A percentile compares a stretch with the other conserved stretches of the same genome.
These are phyloP conservation scores for Lentinula lateritia DNA, from an alignment of 768 basidiomycete species.

Conservation along the genomic window DNA sequence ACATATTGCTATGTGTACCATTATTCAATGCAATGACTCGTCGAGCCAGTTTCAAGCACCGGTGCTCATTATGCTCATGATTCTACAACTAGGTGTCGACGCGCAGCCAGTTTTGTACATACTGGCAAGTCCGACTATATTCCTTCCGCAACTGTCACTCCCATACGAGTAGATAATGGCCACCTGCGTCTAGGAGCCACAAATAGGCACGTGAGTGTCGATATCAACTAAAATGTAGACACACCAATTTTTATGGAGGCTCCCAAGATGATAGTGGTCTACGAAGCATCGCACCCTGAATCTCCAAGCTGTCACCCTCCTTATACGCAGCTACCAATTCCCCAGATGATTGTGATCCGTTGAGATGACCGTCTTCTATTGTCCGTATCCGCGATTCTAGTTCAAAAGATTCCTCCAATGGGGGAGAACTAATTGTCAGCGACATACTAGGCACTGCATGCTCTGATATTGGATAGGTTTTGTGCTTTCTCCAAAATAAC, in stretches of 20 bases:
- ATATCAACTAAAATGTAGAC: too few relatives aligned
- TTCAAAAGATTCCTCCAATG: not conserved
- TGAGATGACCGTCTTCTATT: not conserved
- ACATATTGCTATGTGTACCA: not conserved
- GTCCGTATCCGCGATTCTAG: not conserved
- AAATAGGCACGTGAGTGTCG: too few relatives aligned
- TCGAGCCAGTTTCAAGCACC: too few relatives aligned
- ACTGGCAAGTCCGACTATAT: too few relatives aligned
- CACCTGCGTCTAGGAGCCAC: too few relatives aligned
- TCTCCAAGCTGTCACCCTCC: not conserved
- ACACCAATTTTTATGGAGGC: not conserved
- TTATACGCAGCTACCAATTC: not conserved
- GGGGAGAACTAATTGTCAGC: not conserved
- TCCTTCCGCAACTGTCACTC: too few relatives aligned
- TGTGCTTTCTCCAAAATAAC: not conserved
- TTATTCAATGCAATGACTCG: not conserved
- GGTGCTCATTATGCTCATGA: too few relatives aligned
- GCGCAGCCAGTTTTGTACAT: too few relatives aligned
- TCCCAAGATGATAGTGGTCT: not conserved
- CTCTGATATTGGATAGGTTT: not conserved
- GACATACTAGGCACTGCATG: not conserved
- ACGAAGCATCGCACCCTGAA: not conserved
- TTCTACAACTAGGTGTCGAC: too few relatives aligned
- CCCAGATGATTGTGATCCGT: not conserved
- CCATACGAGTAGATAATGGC: too few relatives aligned